These are phyloP conservation scores for Diversispora eburnea DNA, from an alignment of 192 early-diverging fungal genomes.

Conservation along the genomic window DNA sequence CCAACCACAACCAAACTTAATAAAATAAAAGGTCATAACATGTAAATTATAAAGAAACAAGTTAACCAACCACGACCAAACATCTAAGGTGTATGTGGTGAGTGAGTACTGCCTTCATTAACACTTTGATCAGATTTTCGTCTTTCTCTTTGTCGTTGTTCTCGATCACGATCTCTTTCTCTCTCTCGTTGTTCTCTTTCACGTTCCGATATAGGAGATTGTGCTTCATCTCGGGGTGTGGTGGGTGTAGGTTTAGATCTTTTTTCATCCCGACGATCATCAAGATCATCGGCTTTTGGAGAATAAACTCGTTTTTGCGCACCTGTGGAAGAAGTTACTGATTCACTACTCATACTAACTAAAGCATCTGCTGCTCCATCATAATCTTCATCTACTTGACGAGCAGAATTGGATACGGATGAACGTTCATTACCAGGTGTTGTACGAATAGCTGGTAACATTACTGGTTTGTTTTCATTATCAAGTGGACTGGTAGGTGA, in stretches of 20 bases:
- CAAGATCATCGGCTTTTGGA: slow-evolving; percentile 10
- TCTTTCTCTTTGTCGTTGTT: slow-evolving; percentile 6
- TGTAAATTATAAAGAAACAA: background rate
- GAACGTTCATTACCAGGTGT: background rate
- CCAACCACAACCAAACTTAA: no score
- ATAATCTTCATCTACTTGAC: slow-evolving; percentile 26
- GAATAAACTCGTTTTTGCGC: slow-evolving; percentile 19
- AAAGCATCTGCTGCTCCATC: slow-evolving; percentile 10
- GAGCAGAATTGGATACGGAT: background rate
- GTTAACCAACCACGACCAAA: background rate
- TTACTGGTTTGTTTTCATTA: slow-evolving; percentile 4
- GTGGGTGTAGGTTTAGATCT: slow-evolving; percentile 12
- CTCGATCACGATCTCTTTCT: background rate
- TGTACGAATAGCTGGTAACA: slow-evolving; percentile 11
- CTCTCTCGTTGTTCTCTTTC: slow-evolving; percentile 14
- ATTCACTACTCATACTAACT: background rate
- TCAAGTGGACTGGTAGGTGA: slow-evolving; percentile 1
- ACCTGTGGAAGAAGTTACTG: background rate
- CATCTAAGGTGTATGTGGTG: background rate
- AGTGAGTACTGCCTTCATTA: slow-evolving; percentile 4
- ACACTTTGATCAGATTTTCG: slow-evolving; percentile 30
- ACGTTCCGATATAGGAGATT: slow-evolving; percentile 8
- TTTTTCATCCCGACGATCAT: slow-evolving; percentile 26
- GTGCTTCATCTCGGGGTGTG: background rate
- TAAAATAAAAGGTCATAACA: no score